Evolutionary conservation across 179 eudicot genomes (phyloP), one percentile per base, ranked within the genome.

Genomic region (Spinacia oleracea): DNA sequence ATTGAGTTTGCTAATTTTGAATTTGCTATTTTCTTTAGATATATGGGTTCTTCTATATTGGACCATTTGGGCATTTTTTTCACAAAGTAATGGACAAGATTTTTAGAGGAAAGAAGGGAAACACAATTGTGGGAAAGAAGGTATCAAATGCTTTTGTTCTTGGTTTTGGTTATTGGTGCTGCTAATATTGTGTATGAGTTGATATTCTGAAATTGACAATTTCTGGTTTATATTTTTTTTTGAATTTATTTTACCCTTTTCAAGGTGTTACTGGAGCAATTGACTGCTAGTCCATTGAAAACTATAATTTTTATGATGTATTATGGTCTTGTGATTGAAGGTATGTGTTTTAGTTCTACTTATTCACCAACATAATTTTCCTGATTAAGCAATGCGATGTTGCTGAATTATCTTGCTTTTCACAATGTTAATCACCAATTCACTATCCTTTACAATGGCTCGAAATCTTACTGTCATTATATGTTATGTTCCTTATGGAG

Each of bases 281-380:
- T 90, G 64, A 84, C 88, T 6, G 53, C 81, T 21, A 82, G 91
- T 75, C 93, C 93, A 77, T 88, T 88, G 88, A 90, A 87, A 84
- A 88, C 87, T 81, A 25, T 88, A 58, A 50, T 83, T 35, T 90
- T 90, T 82, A 87, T 90, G 93, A 81, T 83, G 78, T 90, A 88
- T 82, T 89, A 81, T 79, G 91, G 91, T 48, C 85, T 87, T 75
- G 78, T 90, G 35, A 89, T 90, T 59, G 93, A 90, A 86, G 93
- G 93, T 88, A 81, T 74, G 83, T 56, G 20, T 51, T 10, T 48
- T 31, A 23, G 9, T 18, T 38, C 6, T 38, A 38, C 40, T 38
- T 38, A 38, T 38, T 38, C 40, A 38, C 6, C 40, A 1, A 38
- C 6, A 6, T 38, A 38, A 38, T 38, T 3, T 38, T 38, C 6